Base-by-base conservation (phyloP, 495 filamentous ascomycete genomes). In the Tuber umbilicatum region DNA sequence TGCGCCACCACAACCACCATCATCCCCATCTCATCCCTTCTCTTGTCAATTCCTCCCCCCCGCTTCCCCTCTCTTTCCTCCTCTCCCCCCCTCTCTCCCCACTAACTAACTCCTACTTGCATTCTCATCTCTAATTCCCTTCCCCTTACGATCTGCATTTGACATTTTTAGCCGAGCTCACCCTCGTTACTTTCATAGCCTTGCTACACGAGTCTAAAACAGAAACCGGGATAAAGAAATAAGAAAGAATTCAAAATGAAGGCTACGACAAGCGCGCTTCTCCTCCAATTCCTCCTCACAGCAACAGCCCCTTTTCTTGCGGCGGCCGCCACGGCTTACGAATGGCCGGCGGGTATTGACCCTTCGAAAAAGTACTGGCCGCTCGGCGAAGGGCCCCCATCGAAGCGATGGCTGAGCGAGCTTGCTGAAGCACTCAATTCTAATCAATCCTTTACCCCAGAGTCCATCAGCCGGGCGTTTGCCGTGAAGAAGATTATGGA, bases 401-500 rank as follows among this genome's bases (percentile, higher is more conserved):
- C 76, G 5, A 79, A 79, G n/a, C 77, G 77, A 37, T 79, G 72
- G 72, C 31, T 79, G n/a, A 69, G 70, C 47, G 77, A 79, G 42
- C 72, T 74, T 50, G 31, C 72, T 35, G 72, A 79, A 23, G 73
- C 70, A 7, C 42, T 47, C 70, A 67, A 43, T 23, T 43, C 40
- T 45, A 78, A 79, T 41, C 68, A 74, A 71, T 72, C 75, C 40
- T 76, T 73, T 23, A 42, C 47, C 37, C 68, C 64, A 73, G 73
- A 73, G 43, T 68, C 76, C 60, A 16, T 64, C 27, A 17, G 27
- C 17, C 55, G 55, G 27, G 55, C 86, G 2, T 78, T 85, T 19
- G 87, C 83, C 21, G 84, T 93, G 35, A 84, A 85, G 73, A 98
- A 97, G 81, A 97, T 97, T 93, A 89, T 88, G 81, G 89, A 92